Conservation (phyloP, 352 stramenopile genomes). For the Blastocystis sp. region DNA sequence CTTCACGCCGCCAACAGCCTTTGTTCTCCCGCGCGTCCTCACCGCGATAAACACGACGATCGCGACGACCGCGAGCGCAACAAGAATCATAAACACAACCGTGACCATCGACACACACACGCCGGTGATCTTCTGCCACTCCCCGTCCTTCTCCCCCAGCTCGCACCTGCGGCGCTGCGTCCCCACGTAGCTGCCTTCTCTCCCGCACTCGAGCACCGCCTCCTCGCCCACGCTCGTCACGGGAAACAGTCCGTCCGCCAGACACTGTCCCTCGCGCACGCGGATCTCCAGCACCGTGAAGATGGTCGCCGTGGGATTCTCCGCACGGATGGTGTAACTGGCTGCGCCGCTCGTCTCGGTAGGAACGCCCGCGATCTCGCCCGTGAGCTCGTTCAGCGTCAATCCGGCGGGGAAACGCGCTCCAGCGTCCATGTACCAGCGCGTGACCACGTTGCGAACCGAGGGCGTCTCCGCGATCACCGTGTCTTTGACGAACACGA, state of each 20-base stretch:
- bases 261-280: background rate
- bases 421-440: background rate
- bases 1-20: background rate
- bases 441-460: background rate
- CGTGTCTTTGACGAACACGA: background rate
- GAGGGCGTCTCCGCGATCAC: background rate
- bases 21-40: background rate
- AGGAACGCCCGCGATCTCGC: background rate
- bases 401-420: background rate
- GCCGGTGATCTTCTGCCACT: background rate
- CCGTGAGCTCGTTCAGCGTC: background rate
- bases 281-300: background rate
- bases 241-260: background rate
- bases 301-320: background rate
- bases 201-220: background rate
- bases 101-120: background rate
- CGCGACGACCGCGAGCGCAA: background rate
- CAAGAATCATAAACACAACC: background rate
- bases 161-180: background rate
- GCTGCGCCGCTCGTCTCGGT: background rate
- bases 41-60: background rate
- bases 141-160: conserved; percentile 10
- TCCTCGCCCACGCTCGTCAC: background rate
- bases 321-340: background rate
- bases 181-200: background rate